Evolutionary conservation across 75 land plant genomes (phyloP).

Genomic region (Gnetum montanum): DNA sequence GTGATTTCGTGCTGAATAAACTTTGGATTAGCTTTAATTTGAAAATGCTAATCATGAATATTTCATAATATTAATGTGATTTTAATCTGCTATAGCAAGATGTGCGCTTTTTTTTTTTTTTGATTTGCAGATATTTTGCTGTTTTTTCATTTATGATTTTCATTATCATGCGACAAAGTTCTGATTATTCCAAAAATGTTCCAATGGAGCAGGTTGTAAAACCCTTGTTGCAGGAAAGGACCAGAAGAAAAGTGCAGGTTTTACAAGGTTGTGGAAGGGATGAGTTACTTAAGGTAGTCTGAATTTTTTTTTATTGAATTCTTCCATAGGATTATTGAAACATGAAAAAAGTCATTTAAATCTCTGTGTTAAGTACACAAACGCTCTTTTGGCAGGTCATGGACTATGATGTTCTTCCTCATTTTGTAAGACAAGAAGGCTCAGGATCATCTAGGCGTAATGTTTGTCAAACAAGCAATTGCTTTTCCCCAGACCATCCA

Average conservation of each 20-base stretch:
- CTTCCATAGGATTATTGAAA: too few relatives aligned
- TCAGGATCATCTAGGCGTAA: slow-evolving; percentile 51
- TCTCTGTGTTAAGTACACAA: neutral
- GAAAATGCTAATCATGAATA: too few relatives aligned
- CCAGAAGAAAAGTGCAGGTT: slow-evolving; percentile 55
- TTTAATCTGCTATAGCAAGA: too few relatives aligned
- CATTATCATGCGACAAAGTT: too few relatives aligned
- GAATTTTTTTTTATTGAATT: neutral
- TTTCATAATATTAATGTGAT: too few relatives aligned
- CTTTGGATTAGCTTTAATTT: too few relatives aligned
- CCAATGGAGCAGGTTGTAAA: slow-evolving; percentile 45
- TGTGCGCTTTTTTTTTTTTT: too few relatives aligned
- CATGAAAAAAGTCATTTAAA: neutral
- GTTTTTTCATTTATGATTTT: too few relatives aligned
- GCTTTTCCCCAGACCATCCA: slow-evolving; percentile 48
- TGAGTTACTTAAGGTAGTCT: slow-evolving; percentile 58
- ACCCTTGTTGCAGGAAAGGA: slow-evolving; percentile 68
- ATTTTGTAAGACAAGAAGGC: slow-evolving; percentile 55
- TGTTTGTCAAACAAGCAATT: slow-evolving; percentile 13
- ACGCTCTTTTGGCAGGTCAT: slow-evolving; percentile 37
- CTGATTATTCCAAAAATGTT: too few relatives aligned
- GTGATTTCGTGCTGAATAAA: too few relatives aligned
- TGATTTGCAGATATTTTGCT: too few relatives aligned
- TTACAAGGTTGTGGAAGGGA: slow-evolving; percentile 56
- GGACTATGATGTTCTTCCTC: slow-evolving; percentile 67